Conservation (phyloP, 2,329 filamentous ascomycete genomes). For the Penicillium sclerotiorum region DNA sequence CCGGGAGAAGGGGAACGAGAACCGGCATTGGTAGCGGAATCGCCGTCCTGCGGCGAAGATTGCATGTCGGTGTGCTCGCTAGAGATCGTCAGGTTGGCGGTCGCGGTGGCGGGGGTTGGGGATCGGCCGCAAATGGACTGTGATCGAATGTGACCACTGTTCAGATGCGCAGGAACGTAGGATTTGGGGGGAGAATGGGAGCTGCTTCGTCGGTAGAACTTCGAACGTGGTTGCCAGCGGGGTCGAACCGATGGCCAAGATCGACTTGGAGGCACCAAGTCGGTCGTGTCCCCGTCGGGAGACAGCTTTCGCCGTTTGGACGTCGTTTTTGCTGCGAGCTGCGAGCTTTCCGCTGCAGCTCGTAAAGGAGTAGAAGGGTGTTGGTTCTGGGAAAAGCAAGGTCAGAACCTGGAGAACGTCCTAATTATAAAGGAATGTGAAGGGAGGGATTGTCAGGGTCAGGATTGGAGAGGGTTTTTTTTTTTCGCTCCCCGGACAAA, state of each 20-base stretch:
- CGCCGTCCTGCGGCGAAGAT: constrained; percentile 33
- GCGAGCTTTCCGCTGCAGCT: constrained; percentile 49
- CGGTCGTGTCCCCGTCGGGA: no score
- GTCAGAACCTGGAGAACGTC: no score
- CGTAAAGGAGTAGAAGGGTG: constrained; percentile 24
- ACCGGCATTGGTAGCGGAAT: constrained; percentile 26
- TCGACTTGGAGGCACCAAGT: no score
- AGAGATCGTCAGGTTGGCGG: constrained; percentile 54
- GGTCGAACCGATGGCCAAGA: no score
- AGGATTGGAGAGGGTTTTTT: no score
- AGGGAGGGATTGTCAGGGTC: no score
- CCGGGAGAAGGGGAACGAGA: constrained; percentile 37
- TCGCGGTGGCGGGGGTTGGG: constrained; percentile 53
- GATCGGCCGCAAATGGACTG: constrained; percentile 41
- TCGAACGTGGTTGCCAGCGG: constrained; percentile 27
- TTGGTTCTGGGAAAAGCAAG: constrained; percentile 4
- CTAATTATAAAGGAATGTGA: no score
- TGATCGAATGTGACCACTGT: constrained; percentile 42
- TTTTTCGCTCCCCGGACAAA: constrained; percentile 20
- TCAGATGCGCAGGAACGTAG: constrained; percentile 60
- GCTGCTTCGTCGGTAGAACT: constrained; percentile 30
- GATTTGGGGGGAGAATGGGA: constrained; percentile 42
- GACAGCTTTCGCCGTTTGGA: constrained; percentile 53
- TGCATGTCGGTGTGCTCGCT: constrained; percentile 51
- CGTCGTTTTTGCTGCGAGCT: constrained; percentile 54